Base-by-base conservation (phyloP, 495 filamentous ascomycete genomes). In the Thermothielavioides terrestris region DNA sequence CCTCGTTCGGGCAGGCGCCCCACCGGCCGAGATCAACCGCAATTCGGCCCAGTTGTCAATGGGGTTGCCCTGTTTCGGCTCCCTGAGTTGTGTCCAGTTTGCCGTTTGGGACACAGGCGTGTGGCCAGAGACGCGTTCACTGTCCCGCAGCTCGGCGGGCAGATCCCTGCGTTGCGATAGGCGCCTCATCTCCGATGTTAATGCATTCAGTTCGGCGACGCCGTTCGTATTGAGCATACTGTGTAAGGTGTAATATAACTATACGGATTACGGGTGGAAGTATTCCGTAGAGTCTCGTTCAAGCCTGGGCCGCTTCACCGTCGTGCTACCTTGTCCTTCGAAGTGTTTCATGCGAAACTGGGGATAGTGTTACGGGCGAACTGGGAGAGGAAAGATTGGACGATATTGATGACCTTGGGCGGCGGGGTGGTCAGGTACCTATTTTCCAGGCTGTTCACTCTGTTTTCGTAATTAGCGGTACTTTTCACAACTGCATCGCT, bases 121-220 rank as follows among this genome's bases (percentile, higher is more conserved):
- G 45, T 22, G 15, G 12, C 11, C 34, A 31, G n/a, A 9, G 11
- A 8, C 6, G 5, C 4, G 1, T 3, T 12, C 9, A 3, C 18
- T 2, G 6, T 17, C 26, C 6, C 9, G 4, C 31, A 15, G 31
- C n/a, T n/a, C 36, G 43, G 17, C 23, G 10, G 30, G 45, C 52
- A 36, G 44, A 57, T 50, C 60, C 57, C 51, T 59, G 55, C 48
- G 30, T 39, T 50, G 42, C 44, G 22, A 39, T 32, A 57, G 57
- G 59, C 61, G 61, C 55, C 56, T 66, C 63, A 66, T 66, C 51
- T 66, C 64, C 64, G 61, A 46, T 42, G 31, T 63, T 52, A 59
- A 67, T 67, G 61, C 64, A 49, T 53, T 50, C 22, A 21, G 6
- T 34, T 35, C 43, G 45, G 38, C 38, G 38, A 35, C 25, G 38